Percentiles rank a stretch among this genome's conserved stretches.
phyloP scores from a whole-genome alignment of 768 basidiomycete species.

The Xanthoconium stramineum region DNA sequence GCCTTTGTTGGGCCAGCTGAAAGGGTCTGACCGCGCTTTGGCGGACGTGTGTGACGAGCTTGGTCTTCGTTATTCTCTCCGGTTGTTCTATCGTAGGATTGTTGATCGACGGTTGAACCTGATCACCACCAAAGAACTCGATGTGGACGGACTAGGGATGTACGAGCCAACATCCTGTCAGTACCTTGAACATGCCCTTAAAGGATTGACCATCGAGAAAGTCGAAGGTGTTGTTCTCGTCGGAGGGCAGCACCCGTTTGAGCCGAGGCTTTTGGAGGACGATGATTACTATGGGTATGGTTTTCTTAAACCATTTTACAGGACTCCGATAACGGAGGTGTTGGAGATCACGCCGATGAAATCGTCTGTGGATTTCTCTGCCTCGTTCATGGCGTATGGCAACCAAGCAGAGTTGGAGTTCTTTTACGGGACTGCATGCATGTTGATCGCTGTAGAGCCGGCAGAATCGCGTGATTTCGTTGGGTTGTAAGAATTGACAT shows the following conservation, averaged over 20 bases:
- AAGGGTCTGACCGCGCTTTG: constrained; percentile 9
- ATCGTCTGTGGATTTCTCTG: background rate
- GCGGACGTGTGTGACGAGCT: constrained; percentile 8
- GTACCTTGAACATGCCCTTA: background rate
- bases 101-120: too few species aligned
- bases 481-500: background rate
- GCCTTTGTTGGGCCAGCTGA: constrained; percentile 4
- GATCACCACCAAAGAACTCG: too few species aligned
- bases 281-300: background rate
- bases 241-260: background rate
- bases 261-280: background rate
- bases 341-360: constrained; percentile 12
- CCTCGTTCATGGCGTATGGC: background rate
- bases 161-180: rapidly evolving
- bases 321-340: constrained; percentile 3
- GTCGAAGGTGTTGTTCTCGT: constrained; percentile 2
- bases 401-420: constrained; percentile 1
- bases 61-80: constrained; percentile 2
- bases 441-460: constrained; percentile 8
- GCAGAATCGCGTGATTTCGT: background rate
- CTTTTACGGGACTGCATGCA: constrained; percentile 16
- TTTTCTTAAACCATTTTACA: background rate
- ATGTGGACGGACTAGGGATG: background rate
- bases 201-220: background rate
- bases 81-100: constrained; percentile 1